Base-by-base conservation (phyloP, 257 asterid genomes). In the Ligustrum vulgare region DNA sequence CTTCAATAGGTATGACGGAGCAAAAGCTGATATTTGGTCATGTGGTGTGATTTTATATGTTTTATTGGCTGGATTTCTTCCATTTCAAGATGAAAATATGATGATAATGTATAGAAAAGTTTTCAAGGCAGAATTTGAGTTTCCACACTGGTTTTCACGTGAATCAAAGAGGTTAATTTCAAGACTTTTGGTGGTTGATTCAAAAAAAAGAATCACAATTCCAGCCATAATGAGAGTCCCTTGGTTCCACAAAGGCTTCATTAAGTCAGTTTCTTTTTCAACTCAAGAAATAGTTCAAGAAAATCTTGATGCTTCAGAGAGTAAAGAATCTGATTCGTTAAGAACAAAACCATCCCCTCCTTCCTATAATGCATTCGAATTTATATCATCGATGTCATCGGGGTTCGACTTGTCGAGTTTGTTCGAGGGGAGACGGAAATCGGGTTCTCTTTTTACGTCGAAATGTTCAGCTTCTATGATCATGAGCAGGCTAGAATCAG, bases 351-450 rank as follows among this genome's bases (percentile, higher is more conserved):
- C 96, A 13, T 51, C 83, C 15, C 96, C 97, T 0, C 90, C 95
- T 7, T 92, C 83, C 49, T 92, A 81, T 73, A 92, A 89, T 28
- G 97, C 97, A 66, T 92, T 92, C 66, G 93, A 90, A 49, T 86
- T 92, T 70, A 90, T 92, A 67, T 85, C 97, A 1, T 89, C 97
- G 0, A 92, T 92, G 97, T 92, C 96, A 3, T 92, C 96, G 0
- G 97, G 97, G 4, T 90, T 90, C 67, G 96, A 92, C 25, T 65
- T 92, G 34, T 92, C 97, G 9, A 86, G 75, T 28, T 33, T 92
- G 23, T 92, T 92, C 63, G 91, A 87, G 77, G 80, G 60, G 6
- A 25, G 76, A 12, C 78, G 81, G 72, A 86, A 83, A 75, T 85
- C 95, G 0, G 86, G 88, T 0, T 86, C 97, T 0, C 70, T 90